Base-by-base conservation (phyloP, 805 yeast genomes). In the Ogataea zsoltii region DNA sequence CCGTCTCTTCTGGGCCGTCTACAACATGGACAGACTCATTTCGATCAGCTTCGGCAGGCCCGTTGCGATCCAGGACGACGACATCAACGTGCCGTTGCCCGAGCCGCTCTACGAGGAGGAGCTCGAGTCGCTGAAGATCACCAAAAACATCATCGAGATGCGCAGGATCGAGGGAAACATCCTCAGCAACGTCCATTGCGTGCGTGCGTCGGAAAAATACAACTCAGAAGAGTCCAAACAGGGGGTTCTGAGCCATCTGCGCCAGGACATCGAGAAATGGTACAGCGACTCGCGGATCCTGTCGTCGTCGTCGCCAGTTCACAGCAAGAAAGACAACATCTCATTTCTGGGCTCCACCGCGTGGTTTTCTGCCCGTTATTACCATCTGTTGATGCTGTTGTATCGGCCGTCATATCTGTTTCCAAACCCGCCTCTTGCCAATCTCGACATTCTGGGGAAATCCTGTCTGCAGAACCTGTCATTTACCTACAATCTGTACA, bases 321-420 rank as follows among this genome's bases (percentile, higher is more conserved):
- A 13, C 29, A 38, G 17, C 25, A 46, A 53, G 41, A 44, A 50
- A 42, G 19, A 44, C 50, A 38, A 51, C 56, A 19, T 47, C 15
- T 40, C 56, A 2, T 61, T 66, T 32, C 64, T 62, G 29, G 61
- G 58, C 2, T 65, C 67, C 7, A 60, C 66, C 1, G 58, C 66
- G 1, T 71, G 75, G 75, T 61, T 64, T 34, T 53, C 63, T 2
- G 62, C 68, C 54, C 63, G 77, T 40, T 76, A 77, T 49, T 72
- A 77, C 35, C 76, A 76, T 42, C 55, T 74, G 25, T 67, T 76
- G 37, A 71, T 74, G 39, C 53, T 74, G 46, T 54, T 78, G 5
- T 78, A 76, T 50, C 66, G 79, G 41, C 82, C 82, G 4, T 75
- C 79, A 3, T 70, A 71, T 33, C 57, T 77, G 36, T 66, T 70